Base-by-base conservation (phyloP, 2,329 filamentous ascomycete species). In the Penicillium sp. region DNA sequence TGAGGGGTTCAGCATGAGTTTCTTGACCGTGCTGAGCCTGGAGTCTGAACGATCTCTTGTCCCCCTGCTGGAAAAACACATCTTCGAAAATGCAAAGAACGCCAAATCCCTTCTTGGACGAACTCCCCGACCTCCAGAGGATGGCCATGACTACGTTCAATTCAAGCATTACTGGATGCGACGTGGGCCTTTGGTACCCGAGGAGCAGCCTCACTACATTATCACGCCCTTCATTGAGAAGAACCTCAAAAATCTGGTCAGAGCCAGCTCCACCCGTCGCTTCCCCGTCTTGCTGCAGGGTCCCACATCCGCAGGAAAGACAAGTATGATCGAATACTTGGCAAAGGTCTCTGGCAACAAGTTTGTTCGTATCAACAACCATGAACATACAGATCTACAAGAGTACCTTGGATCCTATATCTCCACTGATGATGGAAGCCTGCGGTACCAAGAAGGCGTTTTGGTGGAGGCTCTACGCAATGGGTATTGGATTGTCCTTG, bases 291-390 rank as follows among this genome's bases (percentile, higher is more conserved):
- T 99, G 10, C 90, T 99, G 20, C 95, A 99, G 76, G 95, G 95
- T 3, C 95, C 96, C 12, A 99, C 95, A 0, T 99, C 96, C 5
- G 91, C 94, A 12, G 95, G 95, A 64, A 99, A 99, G 78, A 99
- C 95, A 0, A 98, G 94, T 76, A 99, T 99, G 95, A 96, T 99
- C 43, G 94, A 98, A 76, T 97, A 96, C 73, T 84, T 99, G 39
- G 94, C 96, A n/a, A 95, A 96, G 71, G 90, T 91, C 57, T 98
- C 92, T 34, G 95, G 96, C 3, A 96, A 99, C 74, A 95, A 91
- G 71, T 99, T 98, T 72, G 92, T 99, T 45, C 88, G 95, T 61
- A 99, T 99, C 81, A 99, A 99, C 79, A 99, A 99, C 68, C 95
- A 99, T 76, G 96, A 99, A 73, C 95, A 99, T 71, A 99, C 95